Percentiles rank a stretch among this genome's conserved stretches.
phyloP scores from a whole-genome alignment of 2,329 filamentous ascomycete species.

The Pseudopyrenochaeta lycopersici region DNA sequence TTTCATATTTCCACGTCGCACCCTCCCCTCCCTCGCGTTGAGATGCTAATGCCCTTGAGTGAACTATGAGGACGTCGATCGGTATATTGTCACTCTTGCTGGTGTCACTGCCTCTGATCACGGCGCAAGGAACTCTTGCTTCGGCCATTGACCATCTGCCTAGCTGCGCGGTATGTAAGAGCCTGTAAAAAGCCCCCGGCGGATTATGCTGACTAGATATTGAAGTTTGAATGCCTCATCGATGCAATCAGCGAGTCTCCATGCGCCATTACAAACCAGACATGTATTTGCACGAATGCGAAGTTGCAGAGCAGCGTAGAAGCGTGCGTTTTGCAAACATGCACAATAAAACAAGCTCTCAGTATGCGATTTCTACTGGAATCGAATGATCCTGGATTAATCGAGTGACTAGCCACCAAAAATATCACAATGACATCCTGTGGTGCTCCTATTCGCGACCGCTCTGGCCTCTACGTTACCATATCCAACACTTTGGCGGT shows the following conservation, averaged over 20 bases:
- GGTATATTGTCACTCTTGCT: no score
- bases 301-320: conserved; percentile 19
- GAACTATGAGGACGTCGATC: no score
- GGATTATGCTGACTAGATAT: no score
- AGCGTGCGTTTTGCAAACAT: conserved; percentile 19
- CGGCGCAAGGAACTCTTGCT: no score
- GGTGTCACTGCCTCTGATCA: no score
- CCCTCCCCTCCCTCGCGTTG: no score
- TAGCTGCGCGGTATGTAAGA: no score
- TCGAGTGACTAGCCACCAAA: conserved; percentile 46
- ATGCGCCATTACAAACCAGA: conserved; percentile 15
- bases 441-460: conserved; percentile 49
- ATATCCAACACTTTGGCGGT: conserved; percentile 45
- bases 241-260: conserved; percentile 15
- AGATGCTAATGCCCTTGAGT: no score
- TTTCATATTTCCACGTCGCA: no score
- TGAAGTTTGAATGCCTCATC: conserved; percentile 10
- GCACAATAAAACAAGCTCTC: conserved; percentile 26
- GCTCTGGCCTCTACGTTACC: conserved; percentile 36
- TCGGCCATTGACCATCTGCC: no score
- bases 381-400: conserved; percentile 2
- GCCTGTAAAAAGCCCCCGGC: no score
- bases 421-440: conserved; percentile 54
- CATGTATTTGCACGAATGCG: conserved; percentile 27
- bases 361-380: conserved; percentile 9